Percentiles rank a stretch among this genome's conserved stretches.
phyloP scores from a whole-genome alignment of 305 asterid genomes.

The Solanum aculeatissimum region DNA sequence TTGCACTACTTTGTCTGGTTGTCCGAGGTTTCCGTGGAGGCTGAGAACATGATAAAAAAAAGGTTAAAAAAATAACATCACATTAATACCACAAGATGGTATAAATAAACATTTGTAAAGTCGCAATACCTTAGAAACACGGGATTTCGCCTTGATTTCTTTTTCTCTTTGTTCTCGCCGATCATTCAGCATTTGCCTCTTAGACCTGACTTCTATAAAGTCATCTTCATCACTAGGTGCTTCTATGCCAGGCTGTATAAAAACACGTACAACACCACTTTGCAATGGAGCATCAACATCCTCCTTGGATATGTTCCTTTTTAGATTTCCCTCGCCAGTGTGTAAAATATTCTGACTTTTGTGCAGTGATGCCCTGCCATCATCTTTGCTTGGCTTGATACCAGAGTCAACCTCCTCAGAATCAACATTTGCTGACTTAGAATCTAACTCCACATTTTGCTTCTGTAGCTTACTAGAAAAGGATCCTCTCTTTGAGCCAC shows the following conservation, averaged over 20 bases:
- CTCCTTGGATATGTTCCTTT: conserved; percentile 54
- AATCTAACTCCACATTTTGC: conserved; percentile 32
- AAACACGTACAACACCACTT: conserved; percentile 90
- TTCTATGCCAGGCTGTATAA: conserved; percentile 89
- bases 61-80: not conserved
- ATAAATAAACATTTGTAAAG: not conserved
- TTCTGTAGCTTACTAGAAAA: conserved; percentile 39
- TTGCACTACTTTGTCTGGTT: conserved; percentile 30
- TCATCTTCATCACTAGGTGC: conserved; percentile 95
- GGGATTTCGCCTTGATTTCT: conserved; percentile 73
- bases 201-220: conserved; percentile 93
- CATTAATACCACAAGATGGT: not conserved
- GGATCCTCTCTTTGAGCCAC: conserved; percentile 71
- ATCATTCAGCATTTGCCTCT: conserved; percentile 93
- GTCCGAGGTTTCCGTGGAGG: conserved; percentile 43
- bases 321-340: conserved; percentile 35
- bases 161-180: conserved; percentile 90
- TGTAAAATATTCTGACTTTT: conserved; percentile 26
- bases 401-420: conserved; percentile 34
- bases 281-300: conserved; percentile 94
- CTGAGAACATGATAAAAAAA: conserved; percentile 18
- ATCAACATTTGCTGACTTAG: conserved; percentile 20
- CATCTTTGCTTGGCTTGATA: conserved; percentile 31
- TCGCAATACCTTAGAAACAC: conserved; percentile 47
- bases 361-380: conserved; percentile 15